Base-by-base conservation (phyloP, 2,329 filamentous ascomycete species). In the Sphaerulina populicola region DNA sequence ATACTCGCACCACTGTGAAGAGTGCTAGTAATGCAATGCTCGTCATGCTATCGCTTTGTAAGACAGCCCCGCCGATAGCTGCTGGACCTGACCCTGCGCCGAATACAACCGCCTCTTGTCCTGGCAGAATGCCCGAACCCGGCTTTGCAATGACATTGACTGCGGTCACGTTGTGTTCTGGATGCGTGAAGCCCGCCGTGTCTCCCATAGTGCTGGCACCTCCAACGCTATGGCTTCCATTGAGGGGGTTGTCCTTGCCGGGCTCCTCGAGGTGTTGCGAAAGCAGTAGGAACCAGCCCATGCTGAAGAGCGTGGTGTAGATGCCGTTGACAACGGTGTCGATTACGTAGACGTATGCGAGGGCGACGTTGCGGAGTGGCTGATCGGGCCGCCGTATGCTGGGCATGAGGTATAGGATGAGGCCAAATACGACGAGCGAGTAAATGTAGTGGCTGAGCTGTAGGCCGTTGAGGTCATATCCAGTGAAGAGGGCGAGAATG, bases 361-460 rank as follows among this genome's bases (percentile, higher is more conserved):
- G 80, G 2, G 82, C 79, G 23, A 96, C 76, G 61, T 82, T 86
- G 64, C 94, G 83, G 51, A 95, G 80, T 1, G 88, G 56, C 18
- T 56, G 52, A 14, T 56, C 51, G 9, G 57, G 53, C n/a, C 54
- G 52, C 57, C 86, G 83, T 66, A 96, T 87, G 66, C 93, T 85
- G 44, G 86, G 86, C 63, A 86, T 78, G 43, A 94, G 82, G 62
- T 81, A 78, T 46, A 79, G 75, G 59, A 87, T 78, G 41, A 85
- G 71, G 57, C 77, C 74, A 57, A 95, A 80, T 27, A 86, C 78
- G 56, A 80, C 62, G 55, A 93, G 77, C 23, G 86, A 93, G 76
- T 94, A 94, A 44, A 94, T 77, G 75, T 95, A 96, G 77, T 94
- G 93, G 52, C 85, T 86, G 51, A 95, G 78, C 70, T 96, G 91